Conservation (phyloP, 1,139 yeast genomes). For the Saccharomycopsis phalli region DNA sequence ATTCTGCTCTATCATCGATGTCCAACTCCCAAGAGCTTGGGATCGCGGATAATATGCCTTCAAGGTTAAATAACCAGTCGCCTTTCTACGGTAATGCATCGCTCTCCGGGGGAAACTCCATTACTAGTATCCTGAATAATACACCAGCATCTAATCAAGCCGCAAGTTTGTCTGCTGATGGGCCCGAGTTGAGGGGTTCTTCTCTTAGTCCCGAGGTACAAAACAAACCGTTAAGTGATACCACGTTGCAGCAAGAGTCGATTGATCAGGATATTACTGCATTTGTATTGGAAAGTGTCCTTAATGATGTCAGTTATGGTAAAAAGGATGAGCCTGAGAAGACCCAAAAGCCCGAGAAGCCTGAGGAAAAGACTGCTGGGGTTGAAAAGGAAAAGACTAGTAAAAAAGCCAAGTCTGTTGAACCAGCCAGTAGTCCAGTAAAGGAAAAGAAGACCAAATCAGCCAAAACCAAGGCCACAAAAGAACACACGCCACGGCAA, state of each 20-base stretch:
- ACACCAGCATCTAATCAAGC: slow-evolving; percentile 2
- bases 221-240: not conserved
- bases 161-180: not conserved
- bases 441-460: slow-evolving; percentile 12
- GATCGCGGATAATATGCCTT: not conserved
- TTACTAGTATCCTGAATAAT: slow-evolving; percentile 4
- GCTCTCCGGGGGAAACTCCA: slow-evolving; percentile 2
- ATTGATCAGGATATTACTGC: slow-evolving; percentile 33
- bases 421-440: slow-evolving; percentile 1
- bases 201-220: slow-evolving; percentile 3
- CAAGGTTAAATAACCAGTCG: slow-evolving; percentile 20
- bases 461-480: slow-evolving; percentile 3
- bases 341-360: slow-evolving; percentile 13
- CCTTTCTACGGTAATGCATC: slow-evolving; percentile 19
- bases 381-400: slow-evolving; percentile 3
- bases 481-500: no score
- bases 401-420: slow-evolving; percentile 9
- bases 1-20: not conserved
- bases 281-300: slow-evolving; percentile 32
- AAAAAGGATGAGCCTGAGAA: slow-evolving; percentile 12
- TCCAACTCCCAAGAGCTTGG: slow-evolving; percentile 7
- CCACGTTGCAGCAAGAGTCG: slow-evolving; percentile 21
- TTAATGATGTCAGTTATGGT: slow-evolving; percentile 19
- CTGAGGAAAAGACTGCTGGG: not conserved
- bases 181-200: not conserved